phyloP scores from a whole-genome alignment of 495 filamentous ascomycete genomes.

The Friedmanniomyces simplex region DNA sequence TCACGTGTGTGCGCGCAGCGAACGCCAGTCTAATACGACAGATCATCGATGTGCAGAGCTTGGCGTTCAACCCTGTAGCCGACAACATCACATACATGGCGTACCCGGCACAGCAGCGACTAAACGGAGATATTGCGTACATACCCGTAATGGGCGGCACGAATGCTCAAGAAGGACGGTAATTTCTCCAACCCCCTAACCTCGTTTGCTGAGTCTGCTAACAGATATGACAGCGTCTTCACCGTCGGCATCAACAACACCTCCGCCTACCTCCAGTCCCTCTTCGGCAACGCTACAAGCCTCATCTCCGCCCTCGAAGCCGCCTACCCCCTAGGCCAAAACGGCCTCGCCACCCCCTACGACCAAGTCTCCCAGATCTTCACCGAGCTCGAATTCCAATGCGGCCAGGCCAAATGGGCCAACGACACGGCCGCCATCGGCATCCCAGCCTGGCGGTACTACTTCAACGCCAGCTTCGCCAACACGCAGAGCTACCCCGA shows the following conservation, averaged over 20 bases:
- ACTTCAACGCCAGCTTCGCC: slow-evolving; percentile 25
- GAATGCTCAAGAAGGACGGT: slow-evolving; percentile 26
- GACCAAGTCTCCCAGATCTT: slow-evolving; percentile 16
- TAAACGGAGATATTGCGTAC: slow-evolving; percentile 18
- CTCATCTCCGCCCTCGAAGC: slow-evolving; percentile 8
- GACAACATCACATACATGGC: slow-evolving; percentile 25
- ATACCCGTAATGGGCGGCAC: slow-evolving; percentile 25
- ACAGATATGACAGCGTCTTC: slow-evolving; percentile 5
- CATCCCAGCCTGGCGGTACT: slow-evolving; percentile 23
- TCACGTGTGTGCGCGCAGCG: slow-evolving; percentile 21
- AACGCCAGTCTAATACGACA: slow-evolving; percentile 15
- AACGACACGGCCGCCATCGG: slow-evolving; percentile 12
- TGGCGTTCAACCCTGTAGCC: slow-evolving; percentile 16
- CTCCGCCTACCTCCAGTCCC: slow-evolving; percentile 6
- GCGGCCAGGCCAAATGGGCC: slow-evolving; percentile 7
- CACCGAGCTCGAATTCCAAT: slow-evolving; percentile 21
- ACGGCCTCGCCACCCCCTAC: slow-evolving; percentile 10
- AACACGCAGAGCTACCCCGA: slow-evolving; percentile 20
- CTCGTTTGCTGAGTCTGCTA: not conserved
- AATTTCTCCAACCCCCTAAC: not conserved
- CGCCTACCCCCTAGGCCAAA: slow-evolving; percentile 7
- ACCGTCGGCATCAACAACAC: slow-evolving; percentile 14
- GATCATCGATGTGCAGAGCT: slow-evolving; percentile 19
- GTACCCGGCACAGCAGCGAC: slow-evolving; percentile 11
- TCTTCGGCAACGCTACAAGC: slow-evolving; percentile 3